These are phyloP conservation scores for Neoboletus subvelutipes DNA, from an alignment of 768 basidiomycete species.

Conservation along the genomic window DNA sequence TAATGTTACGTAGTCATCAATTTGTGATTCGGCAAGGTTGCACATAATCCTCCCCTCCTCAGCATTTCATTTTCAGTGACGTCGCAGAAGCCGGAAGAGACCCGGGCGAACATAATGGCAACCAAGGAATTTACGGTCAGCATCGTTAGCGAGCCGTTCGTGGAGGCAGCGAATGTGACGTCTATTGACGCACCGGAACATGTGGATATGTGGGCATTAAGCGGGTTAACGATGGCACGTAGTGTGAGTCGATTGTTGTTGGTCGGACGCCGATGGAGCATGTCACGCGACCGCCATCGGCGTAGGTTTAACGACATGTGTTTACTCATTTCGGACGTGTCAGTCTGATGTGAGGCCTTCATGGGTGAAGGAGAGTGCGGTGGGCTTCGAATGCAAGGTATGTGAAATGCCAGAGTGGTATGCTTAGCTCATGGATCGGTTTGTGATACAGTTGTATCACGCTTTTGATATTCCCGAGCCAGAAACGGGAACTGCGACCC, in stretches of 20 bases:
- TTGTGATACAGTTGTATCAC: constrained; percentile 44
- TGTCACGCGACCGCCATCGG: constrained; percentile 12
- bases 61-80: constrained; percentile 57
- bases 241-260: constrained; percentile 44
- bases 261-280: constrained; percentile 1
- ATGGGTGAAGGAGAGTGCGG: constrained; percentile 55
- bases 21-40: constrained; percentile 35
- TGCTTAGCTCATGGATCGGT: constrained; percentile 18
- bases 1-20: constrained; percentile 10
- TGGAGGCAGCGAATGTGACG: constrained; percentile 56
- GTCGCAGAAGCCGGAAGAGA: constrained; percentile 53
- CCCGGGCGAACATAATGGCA: constrained; percentile 59
- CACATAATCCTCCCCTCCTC: constrained; percentile 65
- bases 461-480: constrained; percentile 47
- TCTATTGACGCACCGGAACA: constrained; percentile 54
- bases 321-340: constrained; percentile 12
- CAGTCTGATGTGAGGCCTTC: constrained; percentile 51
- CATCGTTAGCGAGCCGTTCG: constrained; percentile 66
- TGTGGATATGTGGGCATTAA: constrained; percentile 58
- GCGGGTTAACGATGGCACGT: constrained; percentile 52
- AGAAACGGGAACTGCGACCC: constrained; percentile 36
- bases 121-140: constrained; percentile 72
- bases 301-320: background rate
- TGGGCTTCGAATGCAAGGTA: constrained; percentile 64
- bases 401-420: constrained; percentile 23